phyloP scores from a whole-genome alignment of 805 yeast species.

The Wickerhamomyces silvicola region DNA sequence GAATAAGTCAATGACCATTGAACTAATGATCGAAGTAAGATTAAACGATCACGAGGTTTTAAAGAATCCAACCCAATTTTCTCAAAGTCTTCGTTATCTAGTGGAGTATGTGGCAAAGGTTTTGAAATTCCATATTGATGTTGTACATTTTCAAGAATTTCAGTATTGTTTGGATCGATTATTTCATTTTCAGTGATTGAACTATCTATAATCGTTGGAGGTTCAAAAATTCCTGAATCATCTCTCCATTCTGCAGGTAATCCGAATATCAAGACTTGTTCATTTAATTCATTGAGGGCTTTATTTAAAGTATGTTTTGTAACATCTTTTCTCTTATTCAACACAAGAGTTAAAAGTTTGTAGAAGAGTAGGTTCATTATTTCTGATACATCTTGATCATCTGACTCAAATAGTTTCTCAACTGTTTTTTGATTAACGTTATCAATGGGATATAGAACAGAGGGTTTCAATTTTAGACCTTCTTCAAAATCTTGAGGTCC shows the following conservation, averaged over 20 bases:
- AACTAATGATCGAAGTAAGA: slow-evolving; percentile 15
- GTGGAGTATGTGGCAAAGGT: slow-evolving; percentile 15
- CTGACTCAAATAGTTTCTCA: neutral
- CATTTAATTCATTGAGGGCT: slow-evolving; percentile 14
- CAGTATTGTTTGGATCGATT: slow-evolving; percentile 16
- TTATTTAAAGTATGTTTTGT: slow-evolving; percentile 6
- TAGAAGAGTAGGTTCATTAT: slow-evolving; percentile 11
- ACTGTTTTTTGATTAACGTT: slow-evolving; percentile 10
- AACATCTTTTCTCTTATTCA: slow-evolving; percentile 14
- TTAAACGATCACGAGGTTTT: slow-evolving; percentile 18
- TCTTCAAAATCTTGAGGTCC: slow-evolving; percentile 22
- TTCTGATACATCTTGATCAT: slow-evolving; percentile 10
- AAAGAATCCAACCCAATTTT: slow-evolving; percentile 12
- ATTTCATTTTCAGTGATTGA: slow-evolving; percentile 5
- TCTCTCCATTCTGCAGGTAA: slow-evolving; percentile 25
- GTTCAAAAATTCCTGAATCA: slow-evolving; percentile 14
- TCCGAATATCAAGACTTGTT: slow-evolving; percentile 11
- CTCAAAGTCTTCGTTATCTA: slow-evolving; percentile 16
- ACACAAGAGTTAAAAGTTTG: slow-evolving; percentile 8
- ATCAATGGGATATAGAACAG: slow-evolving; percentile 7
- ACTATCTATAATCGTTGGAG: slow-evolving; percentile 4
- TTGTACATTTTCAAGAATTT: slow-evolving; percentile 10
- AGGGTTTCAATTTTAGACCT: slow-evolving; percentile 14
- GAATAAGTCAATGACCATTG: slow-evolving; percentile 19
- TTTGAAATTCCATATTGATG: slow-evolving; percentile 9